Evolutionary conservation across 2,329 filamentous ascomycete genomes (phyloP).

Genomic region (Aureobasidium sp.): DNA sequence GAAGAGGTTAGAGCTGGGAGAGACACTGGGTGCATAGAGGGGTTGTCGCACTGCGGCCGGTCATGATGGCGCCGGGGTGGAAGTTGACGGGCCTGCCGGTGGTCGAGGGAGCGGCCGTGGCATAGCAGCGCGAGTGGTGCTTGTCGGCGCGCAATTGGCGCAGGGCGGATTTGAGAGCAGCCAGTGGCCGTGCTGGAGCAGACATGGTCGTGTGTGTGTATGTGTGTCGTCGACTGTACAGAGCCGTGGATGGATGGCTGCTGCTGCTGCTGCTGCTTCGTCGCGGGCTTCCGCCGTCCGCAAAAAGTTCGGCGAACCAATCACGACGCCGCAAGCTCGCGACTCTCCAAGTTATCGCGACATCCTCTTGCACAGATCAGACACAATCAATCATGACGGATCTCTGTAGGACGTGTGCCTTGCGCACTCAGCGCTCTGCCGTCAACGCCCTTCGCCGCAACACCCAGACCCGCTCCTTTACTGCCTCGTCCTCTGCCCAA

Average conservation of each 20-base stretch:
- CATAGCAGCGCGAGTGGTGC: constrained; percentile 15
- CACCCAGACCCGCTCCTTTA: constrained; percentile 8
- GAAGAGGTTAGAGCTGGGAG: background rate
- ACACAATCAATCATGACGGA: constrained; percentile 19
- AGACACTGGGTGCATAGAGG: background rate
- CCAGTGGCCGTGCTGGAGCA: constrained; percentile 54
- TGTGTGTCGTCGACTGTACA: background rate
- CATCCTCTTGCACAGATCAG: too few relatives aligned
- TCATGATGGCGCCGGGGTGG: constrained; percentile 18
- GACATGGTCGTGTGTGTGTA: constrained; percentile 40
- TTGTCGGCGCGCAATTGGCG: constrained; percentile 43
- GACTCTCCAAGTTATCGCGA: too few relatives aligned
- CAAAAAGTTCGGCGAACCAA: constrained; percentile 12
- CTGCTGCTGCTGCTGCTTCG: constrained; percentile 3
- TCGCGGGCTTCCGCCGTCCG: constrained; percentile 11
- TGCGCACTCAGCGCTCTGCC: constrained; percentile 23
- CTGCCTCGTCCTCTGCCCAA: constrained; percentile 2
- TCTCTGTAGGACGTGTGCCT: constrained; percentile 25
- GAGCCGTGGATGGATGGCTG: background rate
- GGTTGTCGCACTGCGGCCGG: constrained; percentile 14
- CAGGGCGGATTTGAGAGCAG: constrained; percentile 59
- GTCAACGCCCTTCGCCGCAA: constrained; percentile 14
- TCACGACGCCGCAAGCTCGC: constrained; percentile 6
- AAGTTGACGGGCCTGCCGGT: constrained; percentile 14
- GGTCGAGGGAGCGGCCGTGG: constrained; percentile 35